Evolutionary conservation across 78 protist species (phyloP).

Genomic region (Acrasis kona): DNA sequence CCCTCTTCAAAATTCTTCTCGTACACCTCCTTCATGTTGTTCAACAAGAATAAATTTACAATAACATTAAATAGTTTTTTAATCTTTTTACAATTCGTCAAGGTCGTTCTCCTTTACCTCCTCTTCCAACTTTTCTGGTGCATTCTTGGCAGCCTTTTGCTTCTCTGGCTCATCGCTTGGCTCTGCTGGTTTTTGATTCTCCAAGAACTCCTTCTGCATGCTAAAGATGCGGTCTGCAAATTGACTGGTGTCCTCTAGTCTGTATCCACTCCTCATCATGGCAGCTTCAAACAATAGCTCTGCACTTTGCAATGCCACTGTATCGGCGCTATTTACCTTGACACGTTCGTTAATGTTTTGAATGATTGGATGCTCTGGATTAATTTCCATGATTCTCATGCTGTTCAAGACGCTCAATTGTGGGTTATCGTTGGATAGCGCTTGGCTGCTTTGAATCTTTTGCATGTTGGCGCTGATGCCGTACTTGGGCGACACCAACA

Average conservation of each 20-base stretch:
- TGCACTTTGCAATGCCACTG: slow-evolving; percentile 39
- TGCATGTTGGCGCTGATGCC: slow-evolving; percentile 93
- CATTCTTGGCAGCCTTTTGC: too few relatives aligned
- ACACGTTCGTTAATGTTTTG: slow-evolving; percentile 25
- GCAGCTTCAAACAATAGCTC: slow-evolving; percentile 72
- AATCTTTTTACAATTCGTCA: too few relatives aligned
- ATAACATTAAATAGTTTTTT: too few relatives aligned
- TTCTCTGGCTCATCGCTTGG: not conserved
- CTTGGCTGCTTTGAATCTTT: slow-evolving; percentile 85
- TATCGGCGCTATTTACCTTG: slow-evolving; percentile 33
- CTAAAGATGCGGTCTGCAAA: not conserved
- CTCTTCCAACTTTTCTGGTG: too few relatives aligned
- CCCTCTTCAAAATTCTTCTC: too few relatives aligned
- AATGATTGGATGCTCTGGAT: slow-evolving; percentile 81
- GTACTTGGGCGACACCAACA: slow-evolving; percentile 57
- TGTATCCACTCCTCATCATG: slow-evolving; percentile 18
- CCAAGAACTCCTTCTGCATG: not conserved
- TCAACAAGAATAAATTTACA: too few relatives aligned
- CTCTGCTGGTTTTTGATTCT: not conserved
- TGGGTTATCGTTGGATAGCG: slow-evolving; percentile 20
- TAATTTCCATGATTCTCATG: slow-evolving; percentile 72
- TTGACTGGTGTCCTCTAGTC: slow-evolving; percentile 13
- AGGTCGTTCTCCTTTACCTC: too few relatives aligned
- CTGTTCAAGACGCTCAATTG: not conserved
- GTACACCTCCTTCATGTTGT: too few relatives aligned